These are phyloP conservation scores for Aspergillus candidus DNA, from an alignment of 2,329 filamentous ascomycete species.

Conservation along the genomic window DNA sequence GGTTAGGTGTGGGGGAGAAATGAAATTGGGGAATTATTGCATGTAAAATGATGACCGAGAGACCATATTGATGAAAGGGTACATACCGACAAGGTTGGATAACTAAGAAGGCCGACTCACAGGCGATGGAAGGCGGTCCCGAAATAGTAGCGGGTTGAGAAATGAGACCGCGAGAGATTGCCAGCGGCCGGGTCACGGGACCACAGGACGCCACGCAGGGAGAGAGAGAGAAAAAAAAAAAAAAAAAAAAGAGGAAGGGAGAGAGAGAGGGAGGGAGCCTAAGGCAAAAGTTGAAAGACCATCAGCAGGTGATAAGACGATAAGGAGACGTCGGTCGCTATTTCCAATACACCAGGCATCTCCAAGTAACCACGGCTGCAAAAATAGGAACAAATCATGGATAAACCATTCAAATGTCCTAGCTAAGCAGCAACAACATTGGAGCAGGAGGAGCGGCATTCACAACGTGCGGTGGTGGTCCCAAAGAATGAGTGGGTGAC, in stretches of 20 bases:
- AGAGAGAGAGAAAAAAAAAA: too few species aligned
- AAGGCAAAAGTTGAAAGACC: constrained; percentile 2
- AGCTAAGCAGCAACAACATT: constrained; percentile 8
- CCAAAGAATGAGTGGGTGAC: constrained; percentile 15
- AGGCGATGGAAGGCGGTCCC: constrained; percentile 32
- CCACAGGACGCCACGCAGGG: constrained; percentile 10
- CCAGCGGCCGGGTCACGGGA: constrained; percentile 24
- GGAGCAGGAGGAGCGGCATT: constrained; percentile 5
- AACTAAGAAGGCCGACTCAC: constrained; percentile 35
- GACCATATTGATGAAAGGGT: constrained; percentile 1
- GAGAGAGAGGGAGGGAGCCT: neutral
- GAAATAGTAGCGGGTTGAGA: constrained; percentile 32
- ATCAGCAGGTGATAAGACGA: constrained; percentile 8
- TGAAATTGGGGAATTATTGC: constrained; percentile 1
- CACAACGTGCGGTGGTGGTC: constrained; percentile 16
- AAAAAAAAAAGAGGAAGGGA: constrained; percentile 4
- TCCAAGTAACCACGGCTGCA: constrained; percentile 3
- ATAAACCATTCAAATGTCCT: constrained; percentile 7
- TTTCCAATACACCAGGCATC: neutral
- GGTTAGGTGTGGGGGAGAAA: constrained; percentile 1
- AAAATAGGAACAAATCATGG: constrained; percentile 3
- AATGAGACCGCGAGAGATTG: constrained; percentile 16
- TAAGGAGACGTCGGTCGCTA: neutral
- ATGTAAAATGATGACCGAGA: too few species aligned
- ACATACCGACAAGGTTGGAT: constrained; percentile 40